These are phyloP conservation scores for Pontederia crassipes DNA, from an alignment of 176 grass and related monocot genomes.

Conservation along the genomic window DNA sequence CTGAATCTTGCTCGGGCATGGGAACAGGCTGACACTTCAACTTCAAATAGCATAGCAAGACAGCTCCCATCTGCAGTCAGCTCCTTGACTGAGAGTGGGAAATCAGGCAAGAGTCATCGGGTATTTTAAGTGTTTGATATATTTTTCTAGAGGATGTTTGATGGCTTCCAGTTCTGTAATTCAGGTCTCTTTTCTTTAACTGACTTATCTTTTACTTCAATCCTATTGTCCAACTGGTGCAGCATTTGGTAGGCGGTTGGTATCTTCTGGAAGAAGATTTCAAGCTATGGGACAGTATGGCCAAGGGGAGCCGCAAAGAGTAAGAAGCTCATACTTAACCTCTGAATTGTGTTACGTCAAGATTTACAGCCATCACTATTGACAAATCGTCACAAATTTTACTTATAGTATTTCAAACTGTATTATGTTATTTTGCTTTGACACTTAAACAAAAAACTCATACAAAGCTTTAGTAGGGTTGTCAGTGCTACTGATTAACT, in stretches of 20 bases:
- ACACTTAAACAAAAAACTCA: too few species aligned
- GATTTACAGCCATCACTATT: too few species aligned
- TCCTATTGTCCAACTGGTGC: slow-evolving; percentile 41
- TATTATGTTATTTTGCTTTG: too few species aligned
- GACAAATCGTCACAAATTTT: too few species aligned
- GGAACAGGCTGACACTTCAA: slow-evolving; percentile 58
- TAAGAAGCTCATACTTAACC: background rate
- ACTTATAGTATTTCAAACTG: too few species aligned
- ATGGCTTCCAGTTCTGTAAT: too few species aligned
- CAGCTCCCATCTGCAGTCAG: slow-evolving; percentile 53
- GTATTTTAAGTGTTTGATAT: slow-evolving; percentile 22
- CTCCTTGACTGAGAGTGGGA: slow-evolving; percentile 41
- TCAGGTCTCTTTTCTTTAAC: too few species aligned
- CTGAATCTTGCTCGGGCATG: slow-evolving; percentile 65
- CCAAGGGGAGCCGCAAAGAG: slow-evolving; percentile 61
- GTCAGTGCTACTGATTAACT: too few species aligned
- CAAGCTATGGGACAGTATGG: slow-evolving; percentile 61
- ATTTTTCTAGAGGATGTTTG: too few species aligned
- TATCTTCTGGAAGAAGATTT: slow-evolving; percentile 69
- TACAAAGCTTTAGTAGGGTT: too few species aligned
- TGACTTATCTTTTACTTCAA: background rate
- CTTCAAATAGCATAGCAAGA: slow-evolving; percentile 50
- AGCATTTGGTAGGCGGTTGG: slow-evolving; percentile 84
- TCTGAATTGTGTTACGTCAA: too few species aligned
- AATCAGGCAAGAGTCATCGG: slow-evolving; percentile 48